These are phyloP conservation scores for Aspergillus sp. DNA, from an alignment of 2,329 filamentous ascomycete species.

Conservation along the genomic window DNA sequence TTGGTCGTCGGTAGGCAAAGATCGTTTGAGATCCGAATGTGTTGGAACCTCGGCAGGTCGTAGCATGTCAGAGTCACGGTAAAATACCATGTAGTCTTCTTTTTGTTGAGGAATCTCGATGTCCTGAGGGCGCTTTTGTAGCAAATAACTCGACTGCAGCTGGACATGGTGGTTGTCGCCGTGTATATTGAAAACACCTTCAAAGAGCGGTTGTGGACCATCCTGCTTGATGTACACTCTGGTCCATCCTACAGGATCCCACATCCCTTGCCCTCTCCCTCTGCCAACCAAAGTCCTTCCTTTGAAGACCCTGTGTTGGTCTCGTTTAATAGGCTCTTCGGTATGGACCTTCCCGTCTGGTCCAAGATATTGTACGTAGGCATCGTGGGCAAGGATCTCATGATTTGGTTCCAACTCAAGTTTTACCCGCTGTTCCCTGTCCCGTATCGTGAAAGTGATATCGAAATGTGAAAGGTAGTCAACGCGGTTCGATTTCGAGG, in stretches of 20 bases:
- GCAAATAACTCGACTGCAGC: constrained; percentile 69
- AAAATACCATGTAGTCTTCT: constrained; percentile 83
- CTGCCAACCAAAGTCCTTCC: constrained; percentile 72
- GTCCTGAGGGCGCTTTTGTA: constrained; percentile 70
- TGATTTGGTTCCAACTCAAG: constrained; percentile 85
- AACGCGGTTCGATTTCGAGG: constrained; percentile 64
- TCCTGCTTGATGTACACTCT: constrained; percentile 76
- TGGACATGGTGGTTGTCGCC: constrained; percentile 86
- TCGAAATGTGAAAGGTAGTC: constrained; percentile 83
- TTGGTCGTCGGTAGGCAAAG: constrained; percentile 39
- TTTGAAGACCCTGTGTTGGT: constrained; percentile 79
- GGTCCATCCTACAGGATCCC: constrained; percentile 84
- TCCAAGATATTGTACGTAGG: constrained; percentile 70
- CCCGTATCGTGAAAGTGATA: constrained; percentile 73
- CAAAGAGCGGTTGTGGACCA: constrained; percentile 76
- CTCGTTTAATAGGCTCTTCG: constrained; percentile 69
- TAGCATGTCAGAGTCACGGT: constrained; percentile 83
- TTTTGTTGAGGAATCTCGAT: constrained; percentile 58
- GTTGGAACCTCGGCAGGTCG: constrained; percentile 16
- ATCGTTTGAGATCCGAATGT: constrained; percentile 66
- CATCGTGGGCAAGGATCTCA: constrained; percentile 77
- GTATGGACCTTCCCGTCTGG: constrained; percentile 67
- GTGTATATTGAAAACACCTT: constrained; percentile 80
- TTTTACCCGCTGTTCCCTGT: constrained; percentile 68
- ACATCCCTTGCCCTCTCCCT: constrained; percentile 61